These are phyloP conservation scores for Metarhizium anisopliae DNA, from an alignment of 2,329 filamentous ascomycete species.

Conservation along the genomic window DNA sequence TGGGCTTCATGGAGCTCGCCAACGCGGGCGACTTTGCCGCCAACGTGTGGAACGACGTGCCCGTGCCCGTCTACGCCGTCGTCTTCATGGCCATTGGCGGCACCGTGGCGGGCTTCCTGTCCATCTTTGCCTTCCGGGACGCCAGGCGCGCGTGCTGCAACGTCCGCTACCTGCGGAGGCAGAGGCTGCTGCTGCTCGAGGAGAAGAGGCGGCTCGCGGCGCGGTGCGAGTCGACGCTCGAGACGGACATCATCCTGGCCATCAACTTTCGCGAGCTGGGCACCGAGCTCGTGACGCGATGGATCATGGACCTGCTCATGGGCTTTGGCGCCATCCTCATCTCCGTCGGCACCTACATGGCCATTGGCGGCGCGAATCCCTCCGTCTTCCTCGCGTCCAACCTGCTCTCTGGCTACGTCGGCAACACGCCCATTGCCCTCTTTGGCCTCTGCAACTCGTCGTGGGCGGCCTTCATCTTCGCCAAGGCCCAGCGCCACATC, in stretches of 20 bases:
- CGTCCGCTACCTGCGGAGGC: constrained; percentile 31
- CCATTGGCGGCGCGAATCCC: constrained; percentile 38
- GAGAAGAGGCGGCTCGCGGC: constrained; percentile 8
- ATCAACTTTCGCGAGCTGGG: constrained; percentile 40
- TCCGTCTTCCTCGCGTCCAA: constrained; percentile 38
- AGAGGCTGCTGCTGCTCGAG: constrained; percentile 25
- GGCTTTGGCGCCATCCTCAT: constrained; percentile 41
- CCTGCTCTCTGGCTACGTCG: constrained; percentile 45
- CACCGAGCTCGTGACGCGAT: constrained; percentile 40
- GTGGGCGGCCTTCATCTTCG: constrained; percentile 37
- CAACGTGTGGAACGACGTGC: constrained; percentile 46
- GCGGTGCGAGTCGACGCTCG: constrained; percentile 6
- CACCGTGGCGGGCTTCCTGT: constrained; percentile 33
- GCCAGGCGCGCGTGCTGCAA: constrained; percentile 34
- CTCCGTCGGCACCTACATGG: constrained; percentile 41
- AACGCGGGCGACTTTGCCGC: constrained; percentile 49
- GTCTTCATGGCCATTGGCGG: constrained; percentile 45
- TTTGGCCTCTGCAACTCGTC: constrained; percentile 39
- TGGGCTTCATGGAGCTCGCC: constrained; percentile 45
- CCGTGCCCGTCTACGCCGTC: constrained; percentile 37
- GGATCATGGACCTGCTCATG: constrained; percentile 41
- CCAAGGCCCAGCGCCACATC: constrained; percentile 30
- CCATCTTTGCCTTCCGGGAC: constrained; percentile 37
- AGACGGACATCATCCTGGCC: constrained; percentile 29
- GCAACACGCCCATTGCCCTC: constrained; percentile 38